phyloP scores from a whole-genome alignment of 1,139 yeast genomes.

The Pneumocystis sp. region DNA sequence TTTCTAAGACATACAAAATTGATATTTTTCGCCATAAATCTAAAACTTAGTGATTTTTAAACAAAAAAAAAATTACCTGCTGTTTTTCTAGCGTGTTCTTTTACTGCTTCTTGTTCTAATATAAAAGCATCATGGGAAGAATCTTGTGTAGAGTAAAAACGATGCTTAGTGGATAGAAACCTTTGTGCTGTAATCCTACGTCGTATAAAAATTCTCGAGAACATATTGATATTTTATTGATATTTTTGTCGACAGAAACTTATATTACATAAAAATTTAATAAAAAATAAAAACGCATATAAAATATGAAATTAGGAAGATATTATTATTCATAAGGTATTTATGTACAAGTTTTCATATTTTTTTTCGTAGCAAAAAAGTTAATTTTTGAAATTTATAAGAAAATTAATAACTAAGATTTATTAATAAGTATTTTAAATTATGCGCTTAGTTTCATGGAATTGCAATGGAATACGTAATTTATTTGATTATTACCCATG shows the following conservation, averaged over 20 bases:
- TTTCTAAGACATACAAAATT: background rate
- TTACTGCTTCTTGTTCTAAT: background rate
- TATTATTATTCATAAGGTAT: background rate
- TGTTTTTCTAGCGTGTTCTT: background rate
- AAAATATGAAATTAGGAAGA: background rate
- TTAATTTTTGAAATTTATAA: background rate
- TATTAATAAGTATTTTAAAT: background rate
- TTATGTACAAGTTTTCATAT: background rate
- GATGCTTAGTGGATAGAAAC: no score
- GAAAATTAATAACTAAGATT: background rate
- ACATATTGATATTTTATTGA: background rate
- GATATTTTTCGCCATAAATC: background rate
- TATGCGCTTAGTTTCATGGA: conserved; percentile 14
- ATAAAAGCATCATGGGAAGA: background rate
- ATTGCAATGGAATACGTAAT: conserved; percentile 11
- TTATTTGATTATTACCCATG: conserved; percentile 2
- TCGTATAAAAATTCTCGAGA: background rate
- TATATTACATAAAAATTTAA: no score
- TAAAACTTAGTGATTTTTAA: background rate
- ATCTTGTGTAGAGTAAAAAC: background rate
- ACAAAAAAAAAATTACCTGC: background rate
- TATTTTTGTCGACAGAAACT: background rate
- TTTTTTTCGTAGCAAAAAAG: background rate
- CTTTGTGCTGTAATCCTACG: no score
- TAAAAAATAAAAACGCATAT: no score